phyloP scores from a whole-genome alignment of 495 filamentous ascomycete species.

The Hyaloscypha bicolor region DNA sequence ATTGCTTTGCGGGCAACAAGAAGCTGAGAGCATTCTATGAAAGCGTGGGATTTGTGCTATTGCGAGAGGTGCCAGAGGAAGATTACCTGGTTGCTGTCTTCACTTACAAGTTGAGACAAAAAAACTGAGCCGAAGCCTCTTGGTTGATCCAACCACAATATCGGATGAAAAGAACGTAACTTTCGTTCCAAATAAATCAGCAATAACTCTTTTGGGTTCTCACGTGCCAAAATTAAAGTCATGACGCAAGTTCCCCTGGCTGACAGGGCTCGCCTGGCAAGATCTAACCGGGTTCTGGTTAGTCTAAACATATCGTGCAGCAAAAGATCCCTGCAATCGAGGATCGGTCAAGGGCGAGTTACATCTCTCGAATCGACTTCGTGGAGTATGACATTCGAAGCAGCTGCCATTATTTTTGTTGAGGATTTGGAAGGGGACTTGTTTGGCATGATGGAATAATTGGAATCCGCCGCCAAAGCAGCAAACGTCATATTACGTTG shows the following conservation, averaged over 20 bases:
- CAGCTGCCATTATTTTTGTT: neutral
- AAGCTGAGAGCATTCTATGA: too few relatives aligned
- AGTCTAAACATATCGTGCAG: neutral
- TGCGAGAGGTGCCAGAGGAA: too few relatives aligned
- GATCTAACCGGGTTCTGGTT: neutral
- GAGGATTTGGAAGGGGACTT: neutral
- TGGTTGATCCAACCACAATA: neutral
- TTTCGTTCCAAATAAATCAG: neutral
- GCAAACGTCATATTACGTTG: neutral
- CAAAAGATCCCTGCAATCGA: neutral
- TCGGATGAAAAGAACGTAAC: neutral
- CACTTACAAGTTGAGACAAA: too few relatives aligned
- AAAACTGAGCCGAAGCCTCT: neutral
- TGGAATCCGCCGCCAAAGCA: neutral
- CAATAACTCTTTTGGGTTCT: neutral
- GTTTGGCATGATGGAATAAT: neutral
- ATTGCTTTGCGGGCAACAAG: too few relatives aligned
- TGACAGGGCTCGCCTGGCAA: neutral
- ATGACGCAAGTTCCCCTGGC: neutral
- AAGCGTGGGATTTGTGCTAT: too few relatives aligned
- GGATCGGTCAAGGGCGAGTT: neutral
- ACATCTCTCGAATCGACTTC: neutral
- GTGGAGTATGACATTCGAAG: neutral
- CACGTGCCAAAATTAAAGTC: neutral
- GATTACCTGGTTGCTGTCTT: too few relatives aligned